Evolutionary conservation across 2,329 filamentous ascomycete species (phyloP).

Genomic region (Cercospora brassicicola): DNA sequence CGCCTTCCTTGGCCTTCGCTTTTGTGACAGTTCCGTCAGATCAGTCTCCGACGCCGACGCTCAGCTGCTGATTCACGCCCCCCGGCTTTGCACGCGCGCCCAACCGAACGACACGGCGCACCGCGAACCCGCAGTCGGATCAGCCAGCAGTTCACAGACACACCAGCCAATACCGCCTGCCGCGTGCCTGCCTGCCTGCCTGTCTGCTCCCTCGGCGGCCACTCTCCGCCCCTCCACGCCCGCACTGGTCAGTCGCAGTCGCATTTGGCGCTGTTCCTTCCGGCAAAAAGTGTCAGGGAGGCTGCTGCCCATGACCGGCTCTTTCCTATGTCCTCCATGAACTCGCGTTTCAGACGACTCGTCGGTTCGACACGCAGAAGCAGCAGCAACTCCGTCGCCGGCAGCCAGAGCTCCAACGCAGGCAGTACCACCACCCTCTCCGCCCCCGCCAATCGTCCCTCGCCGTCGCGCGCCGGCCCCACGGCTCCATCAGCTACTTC

Average conservation of each 20-base stretch:
- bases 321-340: slow-evolving; percentile 60
- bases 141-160: neutral
- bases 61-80: neutral
- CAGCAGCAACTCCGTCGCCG: slow-evolving; percentile 59
- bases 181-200: slow-evolving; percentile 4
- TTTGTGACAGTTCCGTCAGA: neutral
- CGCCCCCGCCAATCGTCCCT: slow-evolving; percentile 31
- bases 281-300: slow-evolving; percentile 6
- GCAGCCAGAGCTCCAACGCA: slow-evolving; percentile 54
- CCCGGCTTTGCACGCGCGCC: no score
- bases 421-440: slow-evolving; percentile 42
- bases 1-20: neutral
- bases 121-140: neutral
- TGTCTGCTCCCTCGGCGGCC: neutral
- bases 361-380: slow-evolving; percentile 78
- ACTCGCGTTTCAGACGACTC: slow-evolving; percentile 75
- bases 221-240: neutral
- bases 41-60: neutral
- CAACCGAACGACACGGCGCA: neutral
- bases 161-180: neutral
- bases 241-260: neutral
- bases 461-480: slow-evolving; percentile 24
- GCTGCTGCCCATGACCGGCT: slow-evolving; percentile 15
- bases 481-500: slow-evolving; percentile 3
- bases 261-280: slow-evolving; percentile 5